These are phyloP conservation scores for Tanacetum coccineum DNA, from an alignment of 129 eudicot genomes.

Conservation along the genomic window DNA sequence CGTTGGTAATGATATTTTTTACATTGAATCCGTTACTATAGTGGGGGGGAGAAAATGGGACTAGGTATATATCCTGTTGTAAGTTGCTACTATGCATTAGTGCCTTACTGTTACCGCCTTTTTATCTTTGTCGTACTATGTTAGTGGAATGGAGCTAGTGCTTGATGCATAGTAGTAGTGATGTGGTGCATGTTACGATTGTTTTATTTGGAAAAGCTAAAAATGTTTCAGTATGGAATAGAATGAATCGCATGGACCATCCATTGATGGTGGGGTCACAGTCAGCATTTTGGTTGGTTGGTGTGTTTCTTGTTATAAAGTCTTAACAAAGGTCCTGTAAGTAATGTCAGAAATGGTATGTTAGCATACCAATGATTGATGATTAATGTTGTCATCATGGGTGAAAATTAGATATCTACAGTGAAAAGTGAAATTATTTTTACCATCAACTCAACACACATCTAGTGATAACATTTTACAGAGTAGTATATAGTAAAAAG, in stretches of 20 bases:
- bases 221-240: conserved; percentile 13
- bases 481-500: background rate
- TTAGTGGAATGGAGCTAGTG: conserved; percentile 35
- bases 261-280: conserved; percentile 28
- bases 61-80: conserved; percentile 10
- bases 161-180: conserved; percentile 11
- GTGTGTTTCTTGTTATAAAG: conserved; percentile 9
- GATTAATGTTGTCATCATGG: conserved; percentile 16
- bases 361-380: conserved; percentile 27
- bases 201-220: conserved; percentile 27
- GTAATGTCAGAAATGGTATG: conserved; percentile 18
- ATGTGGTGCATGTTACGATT: conserved; percentile 19
- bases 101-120: conserved; percentile 31
- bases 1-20: too few relatives aligned
- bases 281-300: conserved; percentile 28
- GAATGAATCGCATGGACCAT: conserved; percentile 15
- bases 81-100: conserved; percentile 27
- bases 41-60: conserved; percentile 14
- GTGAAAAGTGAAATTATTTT: background rate
- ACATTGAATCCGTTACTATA: too few relatives aligned
- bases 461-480: background rate
- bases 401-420: background rate
- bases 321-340: conserved; percentile 3
- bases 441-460: background rate
- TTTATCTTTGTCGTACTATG: conserved; percentile 34